Percentiles rank a stretch among this genome's conserved stretches.
Conservation (phyloP, 805 yeast genomes). For the Ogataea sp. region DNA sequence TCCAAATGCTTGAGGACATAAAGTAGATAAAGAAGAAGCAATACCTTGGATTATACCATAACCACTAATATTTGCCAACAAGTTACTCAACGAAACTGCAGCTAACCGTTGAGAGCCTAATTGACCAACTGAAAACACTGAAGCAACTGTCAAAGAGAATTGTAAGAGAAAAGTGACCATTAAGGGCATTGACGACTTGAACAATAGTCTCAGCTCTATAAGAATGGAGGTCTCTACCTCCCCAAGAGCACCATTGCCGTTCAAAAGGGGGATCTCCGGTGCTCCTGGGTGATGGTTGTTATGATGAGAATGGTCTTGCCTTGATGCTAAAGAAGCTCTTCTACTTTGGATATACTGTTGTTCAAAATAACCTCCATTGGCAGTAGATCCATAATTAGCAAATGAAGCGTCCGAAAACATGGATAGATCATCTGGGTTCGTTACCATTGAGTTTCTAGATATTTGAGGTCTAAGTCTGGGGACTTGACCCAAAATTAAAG, state of each 20-base stretch:
- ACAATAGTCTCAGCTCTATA: slow-evolving; percentile 32
- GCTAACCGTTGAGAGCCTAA: slow-evolving; percentile 66
- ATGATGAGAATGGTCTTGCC: slow-evolving; percentile 1
- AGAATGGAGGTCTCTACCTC: slow-evolving; percentile 35
- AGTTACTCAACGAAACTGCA: slow-evolving; percentile 65
- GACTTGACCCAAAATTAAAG: slow-evolving; percentile 6
- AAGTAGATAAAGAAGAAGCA: slow-evolving; percentile 71
- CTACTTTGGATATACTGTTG: slow-evolving; percentile 14
- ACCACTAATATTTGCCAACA: slow-evolving; percentile 74
- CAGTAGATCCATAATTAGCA: slow-evolving; percentile 13
- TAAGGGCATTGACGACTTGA: slow-evolving; percentile 44
- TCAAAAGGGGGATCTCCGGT: slow-evolving; percentile 20
- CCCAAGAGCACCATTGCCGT: slow-evolving; percentile 17
- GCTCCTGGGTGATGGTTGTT: not conserved
- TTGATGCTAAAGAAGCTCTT: slow-evolving; percentile 16
- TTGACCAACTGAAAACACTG: slow-evolving; percentile 70
- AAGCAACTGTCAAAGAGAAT: slow-evolving; percentile 66
- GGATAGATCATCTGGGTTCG: not conserved
- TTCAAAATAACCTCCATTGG: slow-evolving; percentile 6
- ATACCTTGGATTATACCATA: slow-evolving; percentile 70
- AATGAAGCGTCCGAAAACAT: slow-evolving; percentile 7
- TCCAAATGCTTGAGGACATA: slow-evolving; percentile 75
- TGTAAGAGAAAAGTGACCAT: slow-evolving; percentile 62
- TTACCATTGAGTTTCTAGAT: not conserved
- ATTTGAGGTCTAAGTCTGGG: slow-evolving; percentile 2